Conservation (phyloP, 2,329 filamentous ascomycete species). For the Fusarium falciforme region DNA sequence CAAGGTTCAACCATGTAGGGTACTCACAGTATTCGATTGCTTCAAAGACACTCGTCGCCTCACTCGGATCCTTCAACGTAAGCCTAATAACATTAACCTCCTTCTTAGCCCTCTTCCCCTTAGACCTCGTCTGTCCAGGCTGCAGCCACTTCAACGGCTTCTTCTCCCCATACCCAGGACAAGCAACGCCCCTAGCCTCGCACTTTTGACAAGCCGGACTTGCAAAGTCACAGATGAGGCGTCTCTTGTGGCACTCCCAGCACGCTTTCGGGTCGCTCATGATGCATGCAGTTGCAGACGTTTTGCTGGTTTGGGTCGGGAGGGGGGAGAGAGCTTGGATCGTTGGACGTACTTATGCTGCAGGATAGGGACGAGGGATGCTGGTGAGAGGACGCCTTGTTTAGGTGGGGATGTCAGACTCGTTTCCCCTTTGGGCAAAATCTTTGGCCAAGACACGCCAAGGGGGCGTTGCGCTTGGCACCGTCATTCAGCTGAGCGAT, state of each 20-base stretch:
- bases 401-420: neutral
- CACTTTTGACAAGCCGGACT: constrained; percentile 32
- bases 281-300: neutral
- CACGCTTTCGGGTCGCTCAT: constrained; percentile 15
- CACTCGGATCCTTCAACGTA: constrained; percentile 1
- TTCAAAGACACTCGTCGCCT: neutral
- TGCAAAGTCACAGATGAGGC: constrained; percentile 31
- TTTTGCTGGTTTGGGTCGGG: neutral
- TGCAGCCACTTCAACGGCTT: constrained; percentile 36
- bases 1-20: neutral
- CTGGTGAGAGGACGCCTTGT: neutral
- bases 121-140: constrained; percentile 35
- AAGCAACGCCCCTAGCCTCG: constrained; percentile 3
- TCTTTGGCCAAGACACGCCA: neutral
- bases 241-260: constrained; percentile 34
- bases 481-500: neutral
- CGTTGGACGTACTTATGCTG: neutral
- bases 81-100: constrained; percentile 8
- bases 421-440: neutral
- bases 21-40: constrained; percentile 21
- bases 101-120: constrained; percentile 13
- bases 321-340: neutral
- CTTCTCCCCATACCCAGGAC: constrained; percentile 29
- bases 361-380: neutral
- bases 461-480: neutral